Conservation (phyloP, 2,329 filamentous ascomycete genomes). For the Trichoderma aggressivum region DNA sequence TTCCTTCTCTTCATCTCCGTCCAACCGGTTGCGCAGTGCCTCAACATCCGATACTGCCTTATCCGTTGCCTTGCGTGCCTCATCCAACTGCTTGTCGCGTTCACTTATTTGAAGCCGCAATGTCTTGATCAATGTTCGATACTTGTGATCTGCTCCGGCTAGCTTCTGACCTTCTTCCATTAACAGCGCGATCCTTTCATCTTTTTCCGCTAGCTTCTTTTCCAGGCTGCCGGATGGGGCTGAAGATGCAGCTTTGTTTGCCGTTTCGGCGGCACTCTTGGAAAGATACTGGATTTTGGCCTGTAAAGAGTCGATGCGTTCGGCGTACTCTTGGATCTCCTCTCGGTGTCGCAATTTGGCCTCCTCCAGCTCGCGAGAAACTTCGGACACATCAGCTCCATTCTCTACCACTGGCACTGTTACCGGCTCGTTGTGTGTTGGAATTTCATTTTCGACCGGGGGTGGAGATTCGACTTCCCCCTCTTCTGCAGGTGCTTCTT, state of each 20-base stretch:
- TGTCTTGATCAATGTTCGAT: constrained; percentile 79
- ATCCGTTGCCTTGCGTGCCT: constrained; percentile 57
- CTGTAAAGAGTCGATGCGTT: constrained; percentile 88
- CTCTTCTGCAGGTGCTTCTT: not conserved
- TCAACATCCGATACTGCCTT: constrained; percentile 52
- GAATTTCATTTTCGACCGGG: not conserved
- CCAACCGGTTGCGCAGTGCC: constrained; percentile 45
- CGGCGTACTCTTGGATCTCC: constrained; percentile 78
- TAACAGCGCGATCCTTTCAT: constrained; percentile 82
- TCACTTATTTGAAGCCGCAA: constrained; percentile 64
- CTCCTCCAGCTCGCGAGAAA: constrained; percentile 26
- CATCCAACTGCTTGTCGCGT: constrained; percentile 61
- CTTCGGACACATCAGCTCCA: constrained; percentile 4
- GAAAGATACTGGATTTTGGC: constrained; percentile 87
- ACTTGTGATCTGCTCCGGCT: constrained; percentile 80
- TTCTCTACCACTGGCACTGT: not conserved
- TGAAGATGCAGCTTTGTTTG: constrained; percentile 63
- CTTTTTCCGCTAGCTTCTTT: constrained; percentile 81
- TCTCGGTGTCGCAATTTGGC: constrained; percentile 57
- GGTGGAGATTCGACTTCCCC: not conserved
- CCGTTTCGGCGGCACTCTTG: constrained; percentile 71
- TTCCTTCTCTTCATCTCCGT: constrained; percentile 52
- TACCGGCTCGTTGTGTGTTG: not conserved
- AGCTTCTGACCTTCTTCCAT: constrained; percentile 91
- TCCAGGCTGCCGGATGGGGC: constrained; percentile 65